Conservation (phyloP, 2,329 filamentous ascomycete species). For the Talaromyces sp. region DNA sequence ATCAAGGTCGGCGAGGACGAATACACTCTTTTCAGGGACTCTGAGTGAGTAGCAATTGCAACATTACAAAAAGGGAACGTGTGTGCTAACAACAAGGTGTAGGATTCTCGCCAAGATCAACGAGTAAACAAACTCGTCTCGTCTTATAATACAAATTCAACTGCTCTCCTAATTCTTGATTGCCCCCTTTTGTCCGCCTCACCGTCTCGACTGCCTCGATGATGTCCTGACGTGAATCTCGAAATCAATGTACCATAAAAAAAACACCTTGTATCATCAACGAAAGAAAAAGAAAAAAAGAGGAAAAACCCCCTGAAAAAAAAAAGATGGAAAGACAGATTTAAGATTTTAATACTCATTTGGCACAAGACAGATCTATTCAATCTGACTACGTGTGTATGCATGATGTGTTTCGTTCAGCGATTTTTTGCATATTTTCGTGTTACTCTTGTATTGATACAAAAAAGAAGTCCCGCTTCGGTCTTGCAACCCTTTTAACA, state of each 20-base stretch:
- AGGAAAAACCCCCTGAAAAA: neutral
- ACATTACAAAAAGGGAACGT: neutral
- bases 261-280: constrained; percentile 13
- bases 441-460: neutral
- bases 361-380: constrained; percentile 4
- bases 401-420: constrained; percentile 12
- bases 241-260: constrained; percentile 14
- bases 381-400: constrained; percentile 11
- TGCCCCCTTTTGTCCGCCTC: neutral
- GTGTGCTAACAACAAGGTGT: constrained; percentile 16
- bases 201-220: neutral
- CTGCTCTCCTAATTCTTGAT: neutral
- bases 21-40: constrained; percentile 91
- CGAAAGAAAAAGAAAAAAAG: neutral
- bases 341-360: constrained; percentile 8
- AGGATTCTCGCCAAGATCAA: constrained; percentile 99
- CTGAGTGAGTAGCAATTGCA: constrained; percentile 71
- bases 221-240: constrained; percentile 1
- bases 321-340: constrained; percentile 1
- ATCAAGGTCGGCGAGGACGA: constrained; percentile 98
- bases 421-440: constrained; percentile 14
- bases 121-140: constrained; percentile 57
- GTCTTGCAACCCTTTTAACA: neutral
- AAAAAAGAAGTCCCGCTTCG: neutral
- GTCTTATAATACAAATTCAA: neutral